Conservation (phyloP, 805 yeast genomes). For the Novakomyces olei region DNA sequence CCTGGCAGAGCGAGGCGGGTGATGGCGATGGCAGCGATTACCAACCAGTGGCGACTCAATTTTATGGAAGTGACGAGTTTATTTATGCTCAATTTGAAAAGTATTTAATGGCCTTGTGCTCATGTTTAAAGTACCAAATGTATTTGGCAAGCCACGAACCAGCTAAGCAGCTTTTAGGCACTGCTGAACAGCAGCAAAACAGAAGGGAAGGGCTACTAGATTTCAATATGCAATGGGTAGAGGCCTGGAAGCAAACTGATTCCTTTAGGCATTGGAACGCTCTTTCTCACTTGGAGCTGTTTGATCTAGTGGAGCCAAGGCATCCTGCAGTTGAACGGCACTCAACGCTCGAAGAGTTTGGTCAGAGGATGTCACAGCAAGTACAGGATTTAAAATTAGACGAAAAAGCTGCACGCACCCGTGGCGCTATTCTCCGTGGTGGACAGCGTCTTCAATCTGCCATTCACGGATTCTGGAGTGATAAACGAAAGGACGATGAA, state of each 20-base stretch:
- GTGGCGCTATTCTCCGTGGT: too few relatives aligned
- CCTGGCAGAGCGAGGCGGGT: constrained; percentile 18
- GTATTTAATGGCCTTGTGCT: constrained; percentile 52
- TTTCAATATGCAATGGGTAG: constrained; percentile 27
- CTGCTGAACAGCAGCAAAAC: constrained; percentile 10
- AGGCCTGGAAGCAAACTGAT: constrained; percentile 31
- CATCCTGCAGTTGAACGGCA: too few relatives aligned
- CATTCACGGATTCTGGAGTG: too few relatives aligned
- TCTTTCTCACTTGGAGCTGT: constrained; percentile 46
- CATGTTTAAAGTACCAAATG: constrained; percentile 47
- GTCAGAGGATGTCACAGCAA: too few relatives aligned
- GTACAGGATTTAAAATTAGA: too few relatives aligned
- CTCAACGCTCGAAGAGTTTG: too few relatives aligned
- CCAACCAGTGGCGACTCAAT: too few relatives aligned
- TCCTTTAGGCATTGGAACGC: constrained; percentile 33
- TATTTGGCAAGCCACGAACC: constrained; percentile 21
- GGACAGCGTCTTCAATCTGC: too few relatives aligned
- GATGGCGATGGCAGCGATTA: too few relatives aligned
- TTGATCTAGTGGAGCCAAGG: constrained; percentile 33
- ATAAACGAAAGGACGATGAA: too few relatives aligned
- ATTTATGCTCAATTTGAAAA: constrained; percentile 78
- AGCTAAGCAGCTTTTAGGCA: constrained; percentile 3
- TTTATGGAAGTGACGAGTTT: constrained; percentile 65
- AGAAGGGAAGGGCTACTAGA: constrained; percentile 19
- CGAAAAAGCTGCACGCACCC: too few relatives aligned